Evolutionary conservation across 371 early-diverging fungal species (phyloP), one percentile per base, ranked within the genome.

Genomic region (Apophysomyces sp.): DNA sequence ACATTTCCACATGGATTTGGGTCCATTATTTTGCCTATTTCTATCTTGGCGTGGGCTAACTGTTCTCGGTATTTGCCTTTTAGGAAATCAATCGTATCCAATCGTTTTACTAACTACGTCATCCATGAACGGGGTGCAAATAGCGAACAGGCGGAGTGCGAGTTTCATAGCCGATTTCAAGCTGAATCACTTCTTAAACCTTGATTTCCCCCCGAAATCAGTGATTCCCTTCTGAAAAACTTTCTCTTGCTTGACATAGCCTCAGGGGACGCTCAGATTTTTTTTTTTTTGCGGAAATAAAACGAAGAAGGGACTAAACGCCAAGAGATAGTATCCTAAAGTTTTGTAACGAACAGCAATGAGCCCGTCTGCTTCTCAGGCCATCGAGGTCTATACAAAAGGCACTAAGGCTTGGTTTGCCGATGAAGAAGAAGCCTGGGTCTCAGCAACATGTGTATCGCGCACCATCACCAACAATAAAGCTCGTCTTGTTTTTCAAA

Each of bases 401-500:
- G 93, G 91, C 37, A 88, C 88, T 51, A 83, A 83, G 65, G 96
- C 94, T 49, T 97, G 95, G 95, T 91, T 96, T 68, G 82, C 85
- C 54, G 93, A 97, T 67, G 87, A 83, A 5, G 80, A 88, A 60
- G 93, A 93, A 66, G 94, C 92, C 30, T 96, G 94, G 94, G 79
- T 92, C 58, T 86, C 87, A 30, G 94, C 89, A 30, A 82, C 85
- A n/a, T 73, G 92, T 61, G 67, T 72, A 30, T 72, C 84, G 8
- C 87, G 79, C 12, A 68, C 80, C 16, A 71, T 88, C 32, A 72
- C 74, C 24, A 71, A 76, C 30, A 85, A 80, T 49, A 78, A 79
- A 2, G 76, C 88, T 36, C 76, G 76, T 9, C 77, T 89, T 53
- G 78, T 87, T 65, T 66, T 92, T 76, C 70, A 80, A 66, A 85